A percentile compares a stretch with the other conserved stretches of the same genome.
Evolutionary conservation across 2,329 filamentous ascomycete species (phyloP).

Genomic region (Epichloe elymi): DNA sequence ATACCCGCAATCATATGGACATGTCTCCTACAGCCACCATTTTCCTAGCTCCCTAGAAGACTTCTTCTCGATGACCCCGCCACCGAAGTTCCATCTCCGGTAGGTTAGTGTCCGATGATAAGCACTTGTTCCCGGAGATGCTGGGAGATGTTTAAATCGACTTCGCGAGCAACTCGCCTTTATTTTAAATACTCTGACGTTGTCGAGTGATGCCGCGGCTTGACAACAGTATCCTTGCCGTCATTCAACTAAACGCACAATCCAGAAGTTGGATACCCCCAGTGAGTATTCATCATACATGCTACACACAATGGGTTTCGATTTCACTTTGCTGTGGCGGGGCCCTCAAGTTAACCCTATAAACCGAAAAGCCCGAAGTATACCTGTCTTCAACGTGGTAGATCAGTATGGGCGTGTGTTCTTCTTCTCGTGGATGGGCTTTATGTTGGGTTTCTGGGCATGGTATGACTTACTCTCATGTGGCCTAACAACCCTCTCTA

Average conservation of each 20-base stretch:
- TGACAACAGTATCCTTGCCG: neutral
- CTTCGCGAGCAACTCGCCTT: neutral
- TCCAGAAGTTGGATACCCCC: neutral
- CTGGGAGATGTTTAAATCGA: neutral
- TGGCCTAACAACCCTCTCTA: too few relatives aligned
- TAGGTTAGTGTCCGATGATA: conserved; percentile 1
- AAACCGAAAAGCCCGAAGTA: conserved; percentile 68
- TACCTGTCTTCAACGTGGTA: conserved; percentile 66
- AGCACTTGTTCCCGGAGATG: conserved; percentile 5
- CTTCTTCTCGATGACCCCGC: neutral
- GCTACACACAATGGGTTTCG: conserved; percentile 15
- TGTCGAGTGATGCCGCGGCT: neutral
- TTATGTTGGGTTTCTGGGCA: conserved; percentile 79
- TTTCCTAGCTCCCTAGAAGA: neutral
- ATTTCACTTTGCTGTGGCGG: conserved; percentile 18
- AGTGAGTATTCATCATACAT: neutral
- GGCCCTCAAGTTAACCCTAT: conserved; percentile 66
- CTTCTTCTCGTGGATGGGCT: conserved; percentile 79
- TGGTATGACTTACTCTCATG: conserved; percentile 33
- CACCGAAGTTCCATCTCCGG: neutral
- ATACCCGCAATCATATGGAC: neutral
- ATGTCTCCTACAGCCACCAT: neutral
- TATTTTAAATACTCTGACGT: neutral
- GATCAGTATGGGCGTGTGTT: conserved; percentile 77
- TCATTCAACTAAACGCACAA: neutral